These are phyloP conservation scores for Isoetes taiwanensis DNA, from an alignment of 75 land plant species.

Conservation along the genomic window DNA sequence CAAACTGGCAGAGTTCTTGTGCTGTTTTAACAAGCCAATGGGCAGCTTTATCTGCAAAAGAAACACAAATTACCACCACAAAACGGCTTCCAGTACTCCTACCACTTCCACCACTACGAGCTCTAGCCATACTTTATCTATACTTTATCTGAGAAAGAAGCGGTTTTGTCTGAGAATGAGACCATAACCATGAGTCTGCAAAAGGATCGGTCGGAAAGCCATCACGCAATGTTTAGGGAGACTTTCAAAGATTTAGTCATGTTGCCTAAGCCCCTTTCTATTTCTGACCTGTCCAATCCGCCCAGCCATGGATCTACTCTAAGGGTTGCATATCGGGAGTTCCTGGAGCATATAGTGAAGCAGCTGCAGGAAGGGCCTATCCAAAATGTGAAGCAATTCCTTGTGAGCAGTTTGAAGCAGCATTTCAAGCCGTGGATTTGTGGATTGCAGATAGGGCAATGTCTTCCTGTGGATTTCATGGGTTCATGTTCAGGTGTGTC, in stretches of 20 bases:
- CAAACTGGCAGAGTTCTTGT: constrained; percentile 30
- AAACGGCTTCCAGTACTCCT: too few species aligned
- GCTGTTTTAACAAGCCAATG: constrained; percentile 28
- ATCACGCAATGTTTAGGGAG: too few species aligned
- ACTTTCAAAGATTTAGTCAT: too few species aligned
- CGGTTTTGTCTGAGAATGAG: too few species aligned
- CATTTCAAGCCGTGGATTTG: constrained; percentile 66
- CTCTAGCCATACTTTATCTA: too few species aligned
- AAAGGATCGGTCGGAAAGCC: too few species aligned
- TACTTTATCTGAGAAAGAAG: too few species aligned
- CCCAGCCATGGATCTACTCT: constrained; percentile 31
- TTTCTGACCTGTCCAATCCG: constrained; percentile 21
- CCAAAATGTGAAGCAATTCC: constrained; percentile 60
- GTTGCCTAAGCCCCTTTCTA: constrained; percentile 62
- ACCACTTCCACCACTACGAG: too few species aligned
- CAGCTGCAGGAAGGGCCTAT: constrained; percentile 58
- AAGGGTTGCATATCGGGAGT: constrained; percentile 83
- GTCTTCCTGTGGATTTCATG: constrained; percentile 55
- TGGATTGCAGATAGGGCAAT: constrained; percentile 63
- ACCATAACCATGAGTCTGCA: too few species aligned
- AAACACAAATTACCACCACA: too few species aligned
- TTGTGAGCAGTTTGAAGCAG: constrained; percentile 61
- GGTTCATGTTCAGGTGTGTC: too few species aligned
- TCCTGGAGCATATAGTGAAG: constrained; percentile 68
- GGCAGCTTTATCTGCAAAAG: too few species aligned